Evolutionary conservation across 2,329 filamentous ascomycete species (phyloP).

Genomic region (Trichophyton rubrum): DNA sequence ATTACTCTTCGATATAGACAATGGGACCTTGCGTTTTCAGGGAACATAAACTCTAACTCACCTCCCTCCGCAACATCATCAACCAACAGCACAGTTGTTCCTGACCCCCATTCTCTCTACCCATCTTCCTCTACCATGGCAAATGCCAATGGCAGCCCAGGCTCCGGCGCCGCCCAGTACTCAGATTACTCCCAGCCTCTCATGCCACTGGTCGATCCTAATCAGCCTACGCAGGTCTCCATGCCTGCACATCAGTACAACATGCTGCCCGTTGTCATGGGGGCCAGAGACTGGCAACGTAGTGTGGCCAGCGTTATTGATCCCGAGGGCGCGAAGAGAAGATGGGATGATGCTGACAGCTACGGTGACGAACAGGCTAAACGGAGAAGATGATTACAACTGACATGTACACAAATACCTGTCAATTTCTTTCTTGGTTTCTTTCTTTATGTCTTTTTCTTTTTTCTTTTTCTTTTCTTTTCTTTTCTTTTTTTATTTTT

Average conservation of each 20-base stretch:
- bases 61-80: conserved; percentile 30
- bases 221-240: conserved; percentile 24
- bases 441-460: not conserved
- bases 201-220: not conserved
- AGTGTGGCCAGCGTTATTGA: conserved; percentile 38
- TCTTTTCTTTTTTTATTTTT: too few species aligned
- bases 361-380: not conserved
- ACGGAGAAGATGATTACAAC: not conserved
- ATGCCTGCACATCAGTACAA: conserved; percentile 19
- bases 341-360: conserved; percentile 23
- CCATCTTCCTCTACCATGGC: not conserved
- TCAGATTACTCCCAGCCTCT: not conserved
- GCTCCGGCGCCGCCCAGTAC: not conserved
- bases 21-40: conserved; percentile 91
- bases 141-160: not conserved
- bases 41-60: conserved; percentile 40
- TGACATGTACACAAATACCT: not conserved
- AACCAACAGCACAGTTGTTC: not conserved
- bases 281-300: conserved; percentile 37
- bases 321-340: conserved; percentile 33
- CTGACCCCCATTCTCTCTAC: not conserved
- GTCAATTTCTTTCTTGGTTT: not conserved
- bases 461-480: not conserved
- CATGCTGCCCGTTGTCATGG: conserved; percentile 27
- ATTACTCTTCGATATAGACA: conserved; percentile 44